These are phyloP conservation scores for Akanthomyces lecanii DNA, from an alignment of 2,329 filamentous ascomycete species.

Conservation along the genomic window DNA sequence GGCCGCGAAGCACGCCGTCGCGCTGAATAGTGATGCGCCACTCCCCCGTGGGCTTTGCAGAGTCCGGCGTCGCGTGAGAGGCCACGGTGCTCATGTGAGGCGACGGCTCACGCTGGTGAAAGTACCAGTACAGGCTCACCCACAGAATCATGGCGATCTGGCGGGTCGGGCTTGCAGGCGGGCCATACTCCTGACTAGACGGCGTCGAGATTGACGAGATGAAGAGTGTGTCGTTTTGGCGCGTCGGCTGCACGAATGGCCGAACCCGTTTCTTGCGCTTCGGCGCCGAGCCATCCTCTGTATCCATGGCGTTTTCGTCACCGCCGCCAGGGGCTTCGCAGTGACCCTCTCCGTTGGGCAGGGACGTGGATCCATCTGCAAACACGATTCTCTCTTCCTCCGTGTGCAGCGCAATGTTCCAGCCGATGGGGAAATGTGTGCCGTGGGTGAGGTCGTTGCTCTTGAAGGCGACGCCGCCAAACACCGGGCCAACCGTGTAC, in stretches of 20 bases:
- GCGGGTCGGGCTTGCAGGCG: conserved; percentile 73
- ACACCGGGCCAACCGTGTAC: conserved; percentile 77
- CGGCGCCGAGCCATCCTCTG: background rate
- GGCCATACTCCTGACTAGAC: conserved; percentile 72
- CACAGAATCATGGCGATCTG: conserved; percentile 97
- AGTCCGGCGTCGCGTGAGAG: conserved; percentile 60
- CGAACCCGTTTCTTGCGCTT: conserved; percentile 24
- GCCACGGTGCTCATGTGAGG: conserved; percentile 58
- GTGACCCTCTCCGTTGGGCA: background rate
- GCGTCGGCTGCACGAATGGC: conserved; percentile 65
- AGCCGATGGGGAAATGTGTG: conserved; percentile 75
- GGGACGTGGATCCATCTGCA: background rate
- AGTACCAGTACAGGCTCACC: conserved; percentile 95
- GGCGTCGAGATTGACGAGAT: conserved; percentile 90
- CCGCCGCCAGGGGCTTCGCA: background rate
- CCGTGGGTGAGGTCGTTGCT: conserved; percentile 67
- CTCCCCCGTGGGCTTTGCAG: conserved; percentile 73
- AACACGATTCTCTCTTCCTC: conserved; percentile 37
- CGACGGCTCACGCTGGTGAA: conserved; percentile 75
- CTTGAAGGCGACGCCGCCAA: conserved; percentile 89
- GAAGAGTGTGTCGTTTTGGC: conserved; percentile 77
- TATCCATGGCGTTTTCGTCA: conserved; percentile 14
- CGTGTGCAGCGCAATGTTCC: conserved; percentile 83
- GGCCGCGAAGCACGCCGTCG: conserved; percentile 82
- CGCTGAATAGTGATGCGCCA: conserved; percentile 82